These are phyloP conservation scores for Gelatoporia subvermispora DNA, from an alignment of 768 basidiomycete genomes.

Conservation along the genomic window DNA sequence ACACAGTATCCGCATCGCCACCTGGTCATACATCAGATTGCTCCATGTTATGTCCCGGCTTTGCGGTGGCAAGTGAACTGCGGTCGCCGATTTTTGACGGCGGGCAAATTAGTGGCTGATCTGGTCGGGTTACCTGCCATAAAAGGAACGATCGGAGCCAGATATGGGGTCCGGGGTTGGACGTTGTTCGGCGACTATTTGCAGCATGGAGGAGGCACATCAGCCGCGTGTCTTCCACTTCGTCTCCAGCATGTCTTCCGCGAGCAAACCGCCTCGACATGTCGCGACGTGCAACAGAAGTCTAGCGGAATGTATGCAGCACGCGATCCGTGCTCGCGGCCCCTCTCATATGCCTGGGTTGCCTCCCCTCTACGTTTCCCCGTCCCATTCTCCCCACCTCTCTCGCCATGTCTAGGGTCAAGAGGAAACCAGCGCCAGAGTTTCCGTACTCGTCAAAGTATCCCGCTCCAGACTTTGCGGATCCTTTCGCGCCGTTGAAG, in stretches of 20 bases:
- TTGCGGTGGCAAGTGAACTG: no score
- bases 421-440: slow-evolving; percentile 55
- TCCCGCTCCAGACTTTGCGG: slow-evolving; percentile 60
- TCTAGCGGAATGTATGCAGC: no score
- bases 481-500: slow-evolving; percentile 68
- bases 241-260: slow-evolving; percentile 53
- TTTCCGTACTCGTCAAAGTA: slow-evolving; percentile 51
- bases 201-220: slow-evolving; percentile 29
- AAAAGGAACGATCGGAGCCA: no score
- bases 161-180: no score
- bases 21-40: no score
- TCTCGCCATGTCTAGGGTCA: slow-evolving; percentile 23
- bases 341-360: slow-evolving; percentile 34
- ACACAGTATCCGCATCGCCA: no score
- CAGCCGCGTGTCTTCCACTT: slow-evolving; percentile 48
- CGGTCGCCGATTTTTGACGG: no score
- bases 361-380: not conserved
- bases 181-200: no score
- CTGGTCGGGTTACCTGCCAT: no score
- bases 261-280: slow-evolving; percentile 63
- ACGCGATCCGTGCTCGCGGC: slow-evolving; percentile 52
- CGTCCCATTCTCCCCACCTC: not conserved
- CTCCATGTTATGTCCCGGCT: no score
- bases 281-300: slow-evolving; percentile 47
- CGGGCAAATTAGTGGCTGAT: no score